Evolutionary conservation across 2,329 filamentous ascomycete genomes (phyloP).

Genomic region (Aspergillaceae sp.): DNA sequence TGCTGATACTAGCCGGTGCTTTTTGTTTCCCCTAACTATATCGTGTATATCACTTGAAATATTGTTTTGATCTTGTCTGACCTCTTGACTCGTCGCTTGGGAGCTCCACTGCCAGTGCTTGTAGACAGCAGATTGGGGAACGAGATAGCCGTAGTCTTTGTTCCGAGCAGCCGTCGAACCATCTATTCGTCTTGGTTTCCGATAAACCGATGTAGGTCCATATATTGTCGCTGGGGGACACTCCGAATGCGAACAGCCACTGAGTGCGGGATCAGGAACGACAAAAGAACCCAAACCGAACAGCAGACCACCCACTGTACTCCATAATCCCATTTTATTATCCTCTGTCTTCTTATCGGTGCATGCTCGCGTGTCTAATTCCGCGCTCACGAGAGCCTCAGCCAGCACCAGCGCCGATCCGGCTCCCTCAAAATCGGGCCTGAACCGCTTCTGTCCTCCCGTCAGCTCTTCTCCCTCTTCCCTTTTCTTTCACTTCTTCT

Average conservation of each 20-base stretch:
- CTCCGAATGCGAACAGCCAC: neutral
- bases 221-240: no score
- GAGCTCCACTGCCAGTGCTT: neutral
- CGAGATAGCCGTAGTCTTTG: no score
- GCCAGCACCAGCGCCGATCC: neutral
- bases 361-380: neutral
- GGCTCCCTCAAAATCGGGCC: neutral
- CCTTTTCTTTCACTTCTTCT: neutral
- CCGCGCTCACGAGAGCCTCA: neutral
- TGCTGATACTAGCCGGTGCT: conserved; percentile 30
- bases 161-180: neutral
- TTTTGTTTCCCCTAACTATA: conserved; percentile 26
- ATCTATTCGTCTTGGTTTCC: no score
- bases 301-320: neutral
- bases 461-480: neutral
- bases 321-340: neutral
- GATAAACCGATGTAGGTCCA: no score
- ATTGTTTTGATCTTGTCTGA: conserved; percentile 19
- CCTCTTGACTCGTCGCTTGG: neutral
- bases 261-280: neutral
- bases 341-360: no score
- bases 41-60: conserved; percentile 38
- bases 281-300: neutral
- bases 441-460: neutral
- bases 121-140: neutral